Percentiles rank a stretch among this genome's conserved stretches.
These are phyloP conservation scores for Cyberlindnera nakhonratchasimensis DNA, from an alignment of 805 yeast species.

Conservation along the genomic window DNA sequence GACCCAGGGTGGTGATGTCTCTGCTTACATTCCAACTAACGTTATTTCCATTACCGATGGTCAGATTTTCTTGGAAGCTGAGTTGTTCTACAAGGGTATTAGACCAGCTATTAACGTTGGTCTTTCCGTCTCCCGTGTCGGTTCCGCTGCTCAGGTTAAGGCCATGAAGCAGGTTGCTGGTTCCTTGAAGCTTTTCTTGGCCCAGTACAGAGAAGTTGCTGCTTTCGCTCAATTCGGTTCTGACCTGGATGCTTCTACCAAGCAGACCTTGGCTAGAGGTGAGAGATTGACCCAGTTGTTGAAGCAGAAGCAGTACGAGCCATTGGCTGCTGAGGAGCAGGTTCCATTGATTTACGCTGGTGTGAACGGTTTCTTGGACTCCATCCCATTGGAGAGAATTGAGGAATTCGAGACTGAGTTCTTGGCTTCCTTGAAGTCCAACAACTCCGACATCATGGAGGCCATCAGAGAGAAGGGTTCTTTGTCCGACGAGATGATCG, in stretches of 20 bases:
- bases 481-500: conserved; percentile 83
- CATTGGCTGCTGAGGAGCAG: conserved; percentile 98
- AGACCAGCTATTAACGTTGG: conserved; percentile 99
- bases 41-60: conserved; percentile 97
- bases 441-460: conserved; percentile 77
- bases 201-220: conserved; percentile 99
- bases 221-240: conserved; percentile 99
- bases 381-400: conserved; percentile 77
- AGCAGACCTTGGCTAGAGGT: conserved; percentile 99
- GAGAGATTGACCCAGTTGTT: conserved; percentile 99
- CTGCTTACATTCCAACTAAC: conserved; percentile 96
- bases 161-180: conserved; percentile 99
- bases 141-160: conserved; percentile 99
- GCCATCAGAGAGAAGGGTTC: conserved; percentile 88
- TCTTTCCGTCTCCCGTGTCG: conserved; percentile 99
- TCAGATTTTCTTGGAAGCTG: conserved; percentile 98
- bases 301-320: conserved; percentile 96
- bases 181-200: conserved; percentile 99
- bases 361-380: conserved; percentile 98
- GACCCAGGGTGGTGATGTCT: conserved; percentile 99
- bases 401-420: conserved; percentile 90
- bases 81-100: conserved; percentile 99
- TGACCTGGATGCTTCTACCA: conserved; percentile 99
- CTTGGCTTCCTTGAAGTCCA: conserved; percentile 87
- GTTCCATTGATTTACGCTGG: conserved; percentile 99